Evolutionary conservation across 768 basidiomycete genomes (phyloP).

Genomic region (Russula foetens): DNA sequence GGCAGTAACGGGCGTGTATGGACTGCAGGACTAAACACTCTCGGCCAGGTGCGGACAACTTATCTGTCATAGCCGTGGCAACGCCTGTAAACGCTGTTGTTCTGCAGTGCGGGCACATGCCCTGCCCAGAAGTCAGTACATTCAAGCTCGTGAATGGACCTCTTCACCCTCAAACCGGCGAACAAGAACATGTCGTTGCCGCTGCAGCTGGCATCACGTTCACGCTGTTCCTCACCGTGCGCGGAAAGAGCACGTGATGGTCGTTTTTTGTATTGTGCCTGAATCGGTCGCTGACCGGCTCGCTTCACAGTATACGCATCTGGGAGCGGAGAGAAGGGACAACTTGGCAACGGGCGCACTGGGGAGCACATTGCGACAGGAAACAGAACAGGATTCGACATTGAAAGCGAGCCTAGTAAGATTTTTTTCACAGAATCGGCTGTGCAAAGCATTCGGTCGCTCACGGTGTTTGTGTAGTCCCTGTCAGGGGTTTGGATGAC

Average conservation of each 20-base stretch:
- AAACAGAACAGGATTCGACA: conserved; percentile 77
- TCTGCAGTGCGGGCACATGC: conserved; percentile 13
- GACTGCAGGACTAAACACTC: conserved; percentile 73
- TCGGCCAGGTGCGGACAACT: conserved; percentile 56
- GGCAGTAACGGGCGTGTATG: conserved; percentile 77
- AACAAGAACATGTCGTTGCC: conserved; percentile 56
- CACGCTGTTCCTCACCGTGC: conserved; percentile 71
- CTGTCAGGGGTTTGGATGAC: conserved; percentile 66
- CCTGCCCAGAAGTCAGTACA: conserved; percentile 50
- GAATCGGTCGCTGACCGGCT: conserved; percentile 1
- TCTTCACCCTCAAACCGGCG: conserved; percentile 32
- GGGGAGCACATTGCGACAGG: conserved; percentile 87
- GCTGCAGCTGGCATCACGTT: conserved; percentile 81
- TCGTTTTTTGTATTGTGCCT: background rate
- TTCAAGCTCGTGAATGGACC: conserved; percentile 62
- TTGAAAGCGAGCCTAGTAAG: conserved; percentile 62
- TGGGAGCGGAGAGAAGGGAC: conserved; percentile 89
- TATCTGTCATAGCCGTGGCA: background rate
- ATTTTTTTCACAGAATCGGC: background rate
- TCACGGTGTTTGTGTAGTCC: conserved; percentile 37
- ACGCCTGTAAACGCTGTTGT: background rate
- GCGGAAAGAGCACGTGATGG: conserved; percentile 58
- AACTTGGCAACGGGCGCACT: conserved; percentile 86
- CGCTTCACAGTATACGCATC: conserved; percentile 63
- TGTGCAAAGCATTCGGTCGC: conserved; percentile 7